Conservation (phyloP, 2,329 filamentous ascomycete genomes). For the Cercospora citrullina region DNA sequence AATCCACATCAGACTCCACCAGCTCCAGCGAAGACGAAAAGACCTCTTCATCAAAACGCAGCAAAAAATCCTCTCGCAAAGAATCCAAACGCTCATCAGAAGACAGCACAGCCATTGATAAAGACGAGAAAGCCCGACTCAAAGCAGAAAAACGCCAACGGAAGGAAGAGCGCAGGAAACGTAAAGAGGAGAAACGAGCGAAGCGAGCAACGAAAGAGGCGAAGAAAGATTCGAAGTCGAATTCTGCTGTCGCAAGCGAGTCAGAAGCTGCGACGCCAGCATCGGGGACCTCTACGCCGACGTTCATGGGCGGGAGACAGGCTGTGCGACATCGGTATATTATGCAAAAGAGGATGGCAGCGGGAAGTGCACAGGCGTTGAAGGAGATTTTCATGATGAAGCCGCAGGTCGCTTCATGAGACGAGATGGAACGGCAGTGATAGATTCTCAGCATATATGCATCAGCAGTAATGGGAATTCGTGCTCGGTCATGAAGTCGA, state of each 20-base stretch:
- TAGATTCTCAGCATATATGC: neutral
- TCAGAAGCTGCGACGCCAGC: constrained; percentile 17
- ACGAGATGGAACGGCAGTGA: constrained; percentile 8
- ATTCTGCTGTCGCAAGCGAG: constrained; percentile 20
- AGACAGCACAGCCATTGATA: neutral
- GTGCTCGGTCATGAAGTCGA: neutral
- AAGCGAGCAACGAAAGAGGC: constrained; percentile 50
- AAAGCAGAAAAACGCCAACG: constrained; percentile 50
- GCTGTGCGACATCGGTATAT: constrained; percentile 80
- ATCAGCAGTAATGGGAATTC: neutral
- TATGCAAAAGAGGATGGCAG: constrained; percentile 80
- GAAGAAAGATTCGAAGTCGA: constrained; percentile 36
- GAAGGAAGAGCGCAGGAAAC: constrained; percentile 47
- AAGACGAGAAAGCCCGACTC: constrained; percentile 37
- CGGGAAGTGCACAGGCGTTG: constrained; percentile 76
- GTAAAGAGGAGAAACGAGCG: constrained; percentile 54
- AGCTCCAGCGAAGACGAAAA: constrained; percentile 22
- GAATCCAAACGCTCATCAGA: constrained; percentile 15
- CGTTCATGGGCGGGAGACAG: constrained; percentile 55
- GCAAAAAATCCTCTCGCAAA: constrained; percentile 30
- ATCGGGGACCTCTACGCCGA: constrained; percentile 36
- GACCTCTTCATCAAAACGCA: constrained; percentile 39
- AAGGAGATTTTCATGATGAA: constrained; percentile 83
- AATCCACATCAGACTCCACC: neutral
- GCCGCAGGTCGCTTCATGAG: constrained; percentile 30